These are phyloP conservation scores for Juglanconis juglandina DNA, from an alignment of 2,329 filamentous ascomycete species.

Conservation along the genomic window DNA sequence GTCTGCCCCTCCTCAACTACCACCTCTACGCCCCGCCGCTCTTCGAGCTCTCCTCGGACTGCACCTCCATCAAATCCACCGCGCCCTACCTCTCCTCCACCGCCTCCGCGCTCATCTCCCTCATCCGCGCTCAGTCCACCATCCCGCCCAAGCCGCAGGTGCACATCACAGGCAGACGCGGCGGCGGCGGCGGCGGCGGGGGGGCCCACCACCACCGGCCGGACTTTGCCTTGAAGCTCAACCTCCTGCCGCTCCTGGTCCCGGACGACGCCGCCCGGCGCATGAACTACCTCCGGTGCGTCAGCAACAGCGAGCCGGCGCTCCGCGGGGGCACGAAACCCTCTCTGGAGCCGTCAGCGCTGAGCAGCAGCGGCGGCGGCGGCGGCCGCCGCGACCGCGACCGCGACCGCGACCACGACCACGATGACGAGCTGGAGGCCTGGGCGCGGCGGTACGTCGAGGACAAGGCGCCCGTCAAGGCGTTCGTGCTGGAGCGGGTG, in stretches of 20 bases:
- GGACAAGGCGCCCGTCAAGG: conserved; percentile 42
- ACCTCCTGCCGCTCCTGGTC: conserved; percentile 52
- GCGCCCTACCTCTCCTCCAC: conserved; percentile 47
- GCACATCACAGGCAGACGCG: conserved; percentile 44
- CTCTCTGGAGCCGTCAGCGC: conserved; percentile 32
- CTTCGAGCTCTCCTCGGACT: conserved; percentile 49
- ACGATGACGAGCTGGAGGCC: conserved; percentile 41
- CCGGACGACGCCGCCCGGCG: conserved; percentile 40
- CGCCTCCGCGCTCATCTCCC: conserved; percentile 40
- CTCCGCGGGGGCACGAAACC: conserved; percentile 45
- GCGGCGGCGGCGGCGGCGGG: conserved; percentile 33
- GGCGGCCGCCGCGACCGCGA: too few relatives aligned
- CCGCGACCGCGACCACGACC: too few relatives aligned
- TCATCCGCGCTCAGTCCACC: conserved; percentile 46
- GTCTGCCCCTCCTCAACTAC: conserved; percentile 48
- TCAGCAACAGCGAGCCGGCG: conserved; percentile 46
- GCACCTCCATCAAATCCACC: conserved; percentile 43
- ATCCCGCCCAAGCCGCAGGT: conserved; percentile 55
- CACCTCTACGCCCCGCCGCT: conserved; percentile 49
- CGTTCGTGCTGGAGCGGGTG: conserved; percentile 49
- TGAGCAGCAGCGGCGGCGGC: too few relatives aligned
- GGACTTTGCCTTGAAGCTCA: conserved; percentile 53
- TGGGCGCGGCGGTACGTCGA: conserved; percentile 48
- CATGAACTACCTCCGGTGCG: conserved; percentile 53
- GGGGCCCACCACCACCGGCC: conserved; percentile 31